These are phyloP conservation scores for Fusarium sp. DNA, from an alignment of 2,329 filamentous ascomycete species.

Conservation along the genomic window DNA sequence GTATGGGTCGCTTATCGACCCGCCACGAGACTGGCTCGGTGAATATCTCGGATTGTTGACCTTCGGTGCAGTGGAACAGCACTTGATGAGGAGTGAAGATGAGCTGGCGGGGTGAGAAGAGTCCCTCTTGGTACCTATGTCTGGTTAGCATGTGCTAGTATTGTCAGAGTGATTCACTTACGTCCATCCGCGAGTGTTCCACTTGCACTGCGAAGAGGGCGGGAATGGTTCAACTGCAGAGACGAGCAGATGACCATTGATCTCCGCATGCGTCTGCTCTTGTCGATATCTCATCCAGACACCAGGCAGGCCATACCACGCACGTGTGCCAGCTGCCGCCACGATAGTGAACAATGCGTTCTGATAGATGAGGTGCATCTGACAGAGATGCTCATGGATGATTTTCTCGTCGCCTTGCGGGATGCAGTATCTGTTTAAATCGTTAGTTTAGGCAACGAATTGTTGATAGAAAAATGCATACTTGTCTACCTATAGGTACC, in stretches of 20 bases:
- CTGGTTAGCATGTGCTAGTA: neutral
- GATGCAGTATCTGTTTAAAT: neutral
- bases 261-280: neutral
- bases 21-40: neutral
- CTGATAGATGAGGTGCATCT: conserved; percentile 8
- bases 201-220: neutral
- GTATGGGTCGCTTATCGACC: neutral
- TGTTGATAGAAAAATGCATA: neutral
- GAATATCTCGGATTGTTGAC: neutral
- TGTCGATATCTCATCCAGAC: neutral
- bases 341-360: conserved; percentile 3
- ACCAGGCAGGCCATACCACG: conserved; percentile 4
- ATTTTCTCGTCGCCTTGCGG: neutral
- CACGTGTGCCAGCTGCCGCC: neutral
- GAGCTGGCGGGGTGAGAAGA: neutral
- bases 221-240: neutral
- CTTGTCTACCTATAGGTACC: conserved; percentile 13
- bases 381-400: neutral
- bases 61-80: neutral
- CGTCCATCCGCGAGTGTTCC: neutral
- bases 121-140: neutral
- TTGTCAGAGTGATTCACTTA: neutral
- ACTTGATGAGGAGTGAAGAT: neutral
- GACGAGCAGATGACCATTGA: neutral
- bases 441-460: neutral